These are phyloP conservation scores for Vigna trinervia DNA, from an alignment of 306 rosid genomes.

Conservation along the genomic window DNA sequence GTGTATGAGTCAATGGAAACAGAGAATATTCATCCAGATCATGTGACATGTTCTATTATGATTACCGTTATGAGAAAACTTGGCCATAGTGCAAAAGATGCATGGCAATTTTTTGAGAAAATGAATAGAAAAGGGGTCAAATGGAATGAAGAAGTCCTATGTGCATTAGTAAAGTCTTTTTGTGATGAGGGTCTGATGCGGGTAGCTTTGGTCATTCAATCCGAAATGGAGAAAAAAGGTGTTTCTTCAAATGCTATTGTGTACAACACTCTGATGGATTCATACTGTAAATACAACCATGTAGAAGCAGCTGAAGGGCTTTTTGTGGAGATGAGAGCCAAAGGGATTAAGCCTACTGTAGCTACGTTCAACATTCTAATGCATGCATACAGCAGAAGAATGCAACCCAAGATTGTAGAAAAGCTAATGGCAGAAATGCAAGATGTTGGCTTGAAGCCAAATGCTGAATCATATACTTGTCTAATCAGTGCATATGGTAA, in stretches of 20 bases:
- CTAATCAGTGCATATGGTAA: constrained; percentile 87
- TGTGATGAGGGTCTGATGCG: constrained; percentile 81
- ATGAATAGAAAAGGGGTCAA: constrained; percentile 84
- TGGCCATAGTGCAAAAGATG: constrained; percentile 80
- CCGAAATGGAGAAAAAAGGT: constrained; percentile 82
- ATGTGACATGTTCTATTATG: constrained; percentile 84
- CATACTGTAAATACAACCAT: constrained; percentile 68
- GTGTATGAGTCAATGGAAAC: constrained; percentile 78
- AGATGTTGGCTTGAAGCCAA: constrained; percentile 76
- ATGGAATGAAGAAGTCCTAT: constrained; percentile 83
- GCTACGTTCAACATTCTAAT: constrained; percentile 76
- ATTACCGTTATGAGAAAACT: constrained; percentile 71
- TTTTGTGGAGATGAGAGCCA: constrained; percentile 77
- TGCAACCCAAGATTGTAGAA: constrained; percentile 86
- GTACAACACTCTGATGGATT: constrained; percentile 80
- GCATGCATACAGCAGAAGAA: constrained; percentile 82
- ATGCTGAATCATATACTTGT: constrained; percentile 78
- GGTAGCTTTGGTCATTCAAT: constrained; percentile 81
- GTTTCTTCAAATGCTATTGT: constrained; percentile 68
- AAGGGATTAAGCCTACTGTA: constrained; percentile 73
- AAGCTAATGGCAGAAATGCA: constrained; percentile 82
- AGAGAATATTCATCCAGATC: constrained; percentile 70
- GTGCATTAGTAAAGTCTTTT: constrained; percentile 77
- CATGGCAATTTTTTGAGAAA: constrained; percentile 87
- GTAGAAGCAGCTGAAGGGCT: constrained; percentile 95